Conservation (phyloP, 148 eudicot genomes). For the Heliamphora exappendiculata region DNA sequence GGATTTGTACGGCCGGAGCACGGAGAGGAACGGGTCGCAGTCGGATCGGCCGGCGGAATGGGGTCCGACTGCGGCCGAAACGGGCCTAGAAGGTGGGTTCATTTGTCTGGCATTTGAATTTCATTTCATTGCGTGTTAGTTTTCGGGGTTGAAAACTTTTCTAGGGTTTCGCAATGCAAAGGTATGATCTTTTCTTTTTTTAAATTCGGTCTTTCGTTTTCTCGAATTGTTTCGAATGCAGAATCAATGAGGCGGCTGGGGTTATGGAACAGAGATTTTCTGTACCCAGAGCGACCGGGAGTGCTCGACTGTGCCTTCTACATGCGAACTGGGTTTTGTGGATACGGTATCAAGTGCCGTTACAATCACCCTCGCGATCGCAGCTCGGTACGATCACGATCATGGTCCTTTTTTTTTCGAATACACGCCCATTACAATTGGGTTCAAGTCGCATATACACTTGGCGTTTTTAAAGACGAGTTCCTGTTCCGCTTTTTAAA, state of each 20-base stretch:
- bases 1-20: conserved; percentile 42
- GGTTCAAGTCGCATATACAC: too few species aligned
- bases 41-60: conserved; percentile 36
- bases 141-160: conserved; percentile 8
- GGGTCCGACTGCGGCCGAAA: conserved; percentile 19
- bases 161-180: conserved; percentile 17
- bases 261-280: conserved; percentile 35
- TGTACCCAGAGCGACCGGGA: conserved; percentile 75
- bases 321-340: conserved; percentile 72
- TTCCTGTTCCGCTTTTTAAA: not conserved
- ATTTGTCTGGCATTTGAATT: conserved; percentile 14
- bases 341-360: conserved; percentile 64
- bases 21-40: conserved; percentile 23
- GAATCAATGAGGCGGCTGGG: conserved; percentile 62
- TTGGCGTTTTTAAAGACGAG: too few species aligned
- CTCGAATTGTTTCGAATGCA: conserved; percentile 23
- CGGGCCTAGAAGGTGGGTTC: conserved; percentile 38
- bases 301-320: conserved; percentile 62
- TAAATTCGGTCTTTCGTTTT: too few species aligned
- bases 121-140: conserved; percentile 3
- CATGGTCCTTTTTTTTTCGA: not conserved
- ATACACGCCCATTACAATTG: not conserved
- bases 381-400: conserved; percentile 35
- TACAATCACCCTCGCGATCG: conserved; percentile 84
- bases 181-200: not conserved